Evolutionary conservation across 1,284 basidiomycete genomes (phyloP), one percentile per base, ranked within the genome.

Genomic region (Athelia psychrophila): DNA sequence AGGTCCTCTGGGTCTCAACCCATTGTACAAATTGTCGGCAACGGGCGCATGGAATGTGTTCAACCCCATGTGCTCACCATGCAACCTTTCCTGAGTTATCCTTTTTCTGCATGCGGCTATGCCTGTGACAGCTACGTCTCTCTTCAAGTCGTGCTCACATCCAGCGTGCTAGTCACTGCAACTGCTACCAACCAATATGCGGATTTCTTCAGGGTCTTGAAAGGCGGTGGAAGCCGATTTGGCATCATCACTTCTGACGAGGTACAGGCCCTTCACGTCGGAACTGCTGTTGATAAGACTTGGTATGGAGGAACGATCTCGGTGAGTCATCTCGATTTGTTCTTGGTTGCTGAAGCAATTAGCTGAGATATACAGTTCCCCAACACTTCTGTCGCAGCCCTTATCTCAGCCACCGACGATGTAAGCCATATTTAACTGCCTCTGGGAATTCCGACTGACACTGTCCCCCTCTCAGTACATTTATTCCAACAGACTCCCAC

Each of bases 181-280:
- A 71, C 64, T 2, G 66, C 65, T 4, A 66, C 62, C 2, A 73
- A 74, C 49, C 38, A 64, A 48, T 69, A 72, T 50, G 57, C 65
- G 3, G 73, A 74, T 54, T 64, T 75, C 12, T 74, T 75, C 59
- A 63, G 64, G 24, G 71, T 71, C 5, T 57, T 75, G 49, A 73
- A 73, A 54, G 72, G 71, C 5, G 72, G 72, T 12, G 72, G 63
- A 5, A 73, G 69, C 56, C 64, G 71, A 16, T 72, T 73, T 53
- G 73, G 71, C 2, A 72, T 75, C 46, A 71, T 74, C 19, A 73
- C 72, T 18, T 59, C 71, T 18, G 73, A 72, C 47, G 65, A 69
- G 27, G 61, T 75, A 5, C 56, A 66, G 33, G 64, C 70, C n/a
- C 59, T 68, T 13, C 66, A 69, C 24, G 68, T 65, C 18, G 73